These are phyloP conservation scores for Coprinopsis cinerea DNA, from an alignment of 768 basidiomycete genomes.

Conservation along the genomic window DNA sequence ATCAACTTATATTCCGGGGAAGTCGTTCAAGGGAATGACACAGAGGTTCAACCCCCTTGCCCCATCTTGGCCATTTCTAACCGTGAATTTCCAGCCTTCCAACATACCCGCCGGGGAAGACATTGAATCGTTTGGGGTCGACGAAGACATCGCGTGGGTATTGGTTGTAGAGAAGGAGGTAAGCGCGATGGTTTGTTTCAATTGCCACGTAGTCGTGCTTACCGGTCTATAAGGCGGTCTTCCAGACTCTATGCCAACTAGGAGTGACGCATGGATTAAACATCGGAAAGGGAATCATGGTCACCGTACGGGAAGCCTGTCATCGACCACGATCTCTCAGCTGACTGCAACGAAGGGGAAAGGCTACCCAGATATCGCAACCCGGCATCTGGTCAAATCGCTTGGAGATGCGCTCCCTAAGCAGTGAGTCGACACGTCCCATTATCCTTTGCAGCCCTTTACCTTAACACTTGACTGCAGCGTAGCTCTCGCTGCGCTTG, in stretches of 20 bases:
- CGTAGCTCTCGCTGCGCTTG: constrained; percentile 69
- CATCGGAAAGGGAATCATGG: constrained; percentile 62
- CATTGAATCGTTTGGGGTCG: constrained; percentile 54
- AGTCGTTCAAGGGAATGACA: constrained; percentile 41
- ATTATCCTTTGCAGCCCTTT: not conserved
- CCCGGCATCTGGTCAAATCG: constrained; percentile 74
- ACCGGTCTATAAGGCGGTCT: constrained; percentile 66
- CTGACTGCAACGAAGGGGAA: constrained; percentile 60
- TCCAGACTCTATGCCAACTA: constrained; percentile 72
- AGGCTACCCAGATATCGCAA: constrained; percentile 93
- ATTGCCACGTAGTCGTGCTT: not conserved
- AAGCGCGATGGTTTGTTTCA: constrained; percentile 7
- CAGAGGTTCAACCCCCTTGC: constrained; percentile 40
- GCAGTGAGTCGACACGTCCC: constrained; percentile 36
- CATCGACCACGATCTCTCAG: not conserved
- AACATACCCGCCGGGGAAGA: constrained; percentile 77
- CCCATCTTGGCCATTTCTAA: not conserved
- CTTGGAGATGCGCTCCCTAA: constrained; percentile 61
- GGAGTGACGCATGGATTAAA: constrained; percentile 42
- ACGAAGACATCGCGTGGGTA: constrained; percentile 63
- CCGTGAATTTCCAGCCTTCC: constrained; percentile 42
- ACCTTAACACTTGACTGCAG: constrained; percentile 32
- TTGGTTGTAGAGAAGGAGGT: constrained; percentile 95
- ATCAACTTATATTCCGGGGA: constrained; percentile 58
- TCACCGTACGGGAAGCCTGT: constrained; percentile 61